Evolutionary conservation across 257 asterid genomes (phyloP).

Genomic region (Osmanthus fragrans): DNA sequence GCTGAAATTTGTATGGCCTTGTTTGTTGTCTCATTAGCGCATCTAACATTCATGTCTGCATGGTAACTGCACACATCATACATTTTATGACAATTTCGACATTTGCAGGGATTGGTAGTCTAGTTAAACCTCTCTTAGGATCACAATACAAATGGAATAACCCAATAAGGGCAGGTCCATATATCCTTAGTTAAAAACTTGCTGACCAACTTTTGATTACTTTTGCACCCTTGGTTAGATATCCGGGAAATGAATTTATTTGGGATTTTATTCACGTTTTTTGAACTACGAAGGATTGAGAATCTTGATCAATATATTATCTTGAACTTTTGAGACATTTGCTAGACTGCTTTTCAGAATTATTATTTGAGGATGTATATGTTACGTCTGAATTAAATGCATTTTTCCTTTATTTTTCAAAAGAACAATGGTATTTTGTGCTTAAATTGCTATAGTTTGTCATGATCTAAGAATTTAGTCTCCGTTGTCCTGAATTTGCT

Average conservation of each 20-base stretch:
- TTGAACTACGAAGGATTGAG: not conserved
- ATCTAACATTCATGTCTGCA: not conserved
- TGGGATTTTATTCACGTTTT: not conserved
- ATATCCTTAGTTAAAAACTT: not conserved
- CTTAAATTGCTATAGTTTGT: not conserved
- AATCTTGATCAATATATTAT: not conserved
- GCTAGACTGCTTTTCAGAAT: not conserved
- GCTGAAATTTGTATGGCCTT: not conserved
- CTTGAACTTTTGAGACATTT: not conserved
- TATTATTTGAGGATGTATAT: not conserved
- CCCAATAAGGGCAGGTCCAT: not conserved
- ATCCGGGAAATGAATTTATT: not conserved
- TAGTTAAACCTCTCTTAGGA: not conserved
- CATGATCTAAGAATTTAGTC: not conserved
- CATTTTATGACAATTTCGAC: not conserved
- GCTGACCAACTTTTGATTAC: not conserved
- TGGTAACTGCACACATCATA: not conserved
- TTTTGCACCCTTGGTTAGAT: not conserved
- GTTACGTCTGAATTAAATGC: not conserved
- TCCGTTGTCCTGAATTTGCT: slow-evolving; percentile 8
- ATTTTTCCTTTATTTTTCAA: not conserved
- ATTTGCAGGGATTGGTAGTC: not conserved
- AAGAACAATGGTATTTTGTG: not conserved
- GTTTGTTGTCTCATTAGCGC: not conserved
- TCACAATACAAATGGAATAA: not conserved